These are phyloP conservation scores for Termitomyces bulborhizus DNA, from an alignment of 768 basidiomycete genomes.

Conservation along the genomic window DNA sequence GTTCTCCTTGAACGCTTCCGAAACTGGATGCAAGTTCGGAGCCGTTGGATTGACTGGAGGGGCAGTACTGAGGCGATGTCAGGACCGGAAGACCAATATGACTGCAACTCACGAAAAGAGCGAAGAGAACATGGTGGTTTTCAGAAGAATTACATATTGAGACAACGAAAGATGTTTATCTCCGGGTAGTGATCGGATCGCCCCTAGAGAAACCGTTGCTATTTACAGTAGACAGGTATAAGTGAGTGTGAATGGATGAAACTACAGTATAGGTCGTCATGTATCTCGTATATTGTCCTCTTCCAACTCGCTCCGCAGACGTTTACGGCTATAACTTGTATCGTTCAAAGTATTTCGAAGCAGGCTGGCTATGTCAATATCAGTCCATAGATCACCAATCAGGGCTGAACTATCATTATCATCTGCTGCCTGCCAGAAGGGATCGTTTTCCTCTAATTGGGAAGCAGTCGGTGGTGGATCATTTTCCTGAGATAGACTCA, in stretches of 20 bases:
- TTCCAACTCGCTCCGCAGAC: slow-evolving; percentile 20
- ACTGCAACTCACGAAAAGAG: slow-evolving; percentile 63
- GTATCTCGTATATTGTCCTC: slow-evolving; percentile 12
- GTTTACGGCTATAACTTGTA: slow-evolving; percentile 20
- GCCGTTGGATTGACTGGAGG: slow-evolving; percentile 58
- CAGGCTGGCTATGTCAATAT: slow-evolving; percentile 3
- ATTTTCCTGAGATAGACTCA: background rate
- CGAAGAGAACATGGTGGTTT: slow-evolving; percentile 70
- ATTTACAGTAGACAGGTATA: background rate
- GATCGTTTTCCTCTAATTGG: background rate
- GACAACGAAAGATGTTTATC: slow-evolving; percentile 2
- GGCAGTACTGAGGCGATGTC: slow-evolving; percentile 34
- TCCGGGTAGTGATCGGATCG: background rate
- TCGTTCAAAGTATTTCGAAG: background rate
- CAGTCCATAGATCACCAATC: slow-evolving; percentile 5
- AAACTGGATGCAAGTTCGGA: slow-evolving; percentile 81
- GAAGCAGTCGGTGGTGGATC: background rate
- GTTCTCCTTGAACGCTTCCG: slow-evolving; percentile 44
- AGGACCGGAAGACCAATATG: background rate
- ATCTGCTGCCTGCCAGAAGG: slow-evolving; percentile 2
- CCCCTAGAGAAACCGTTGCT: background rate
- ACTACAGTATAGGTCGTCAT: background rate
- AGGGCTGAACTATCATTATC: background rate
- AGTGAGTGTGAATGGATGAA: background rate
- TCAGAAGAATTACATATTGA: slow-evolving; percentile 11